Conservation (phyloP, 1,284 basidiomycete species). For the Gomphus bonarii region DNA sequence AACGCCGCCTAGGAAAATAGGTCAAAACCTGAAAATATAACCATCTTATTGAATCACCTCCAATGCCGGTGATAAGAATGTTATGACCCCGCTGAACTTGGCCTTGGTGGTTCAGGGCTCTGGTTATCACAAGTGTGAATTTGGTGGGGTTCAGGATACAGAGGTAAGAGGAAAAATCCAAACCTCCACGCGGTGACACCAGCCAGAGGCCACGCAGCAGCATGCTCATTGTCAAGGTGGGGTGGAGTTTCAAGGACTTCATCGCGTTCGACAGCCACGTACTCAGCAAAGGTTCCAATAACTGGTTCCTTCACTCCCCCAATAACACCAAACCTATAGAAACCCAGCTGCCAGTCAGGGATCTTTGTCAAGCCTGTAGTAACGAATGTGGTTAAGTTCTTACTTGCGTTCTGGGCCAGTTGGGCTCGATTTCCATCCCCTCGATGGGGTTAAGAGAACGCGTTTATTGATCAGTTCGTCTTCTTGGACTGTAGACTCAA, state of each 20-base stretch:
- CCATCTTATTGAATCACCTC: conserved; percentile 23
- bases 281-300: conserved; percentile 70
- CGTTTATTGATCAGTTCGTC: conserved; percentile 53
- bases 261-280: conserved; percentile 62
- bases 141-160: not conserved
- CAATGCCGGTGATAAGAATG: conserved; percentile 71
- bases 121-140: conserved; percentile 19
- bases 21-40: not conserved
- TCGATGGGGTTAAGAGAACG: conserved; percentile 67
- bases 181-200: conserved; percentile 80
- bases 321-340: conserved; percentile 42
- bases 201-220: conserved; percentile 68
- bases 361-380: conserved; percentile 6
- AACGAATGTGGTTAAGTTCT: conserved; percentile 14
- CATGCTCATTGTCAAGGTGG: conserved; percentile 61
- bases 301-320: conserved; percentile 43
- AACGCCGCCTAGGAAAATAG: conserved; percentile 47
- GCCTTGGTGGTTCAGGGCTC: conserved; percentile 65
- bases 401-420: conserved; percentile 43
- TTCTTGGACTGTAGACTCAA: conserved; percentile 40
- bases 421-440: conserved; percentile 63
- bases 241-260: conserved; percentile 52
- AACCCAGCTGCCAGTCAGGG: conserved; percentile 10
- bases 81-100: conserved; percentile 54
- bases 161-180: conserved; percentile 3